Conservation (phyloP, 2,329 filamentous ascomycete species). For the Fusarium sp. region DNA sequence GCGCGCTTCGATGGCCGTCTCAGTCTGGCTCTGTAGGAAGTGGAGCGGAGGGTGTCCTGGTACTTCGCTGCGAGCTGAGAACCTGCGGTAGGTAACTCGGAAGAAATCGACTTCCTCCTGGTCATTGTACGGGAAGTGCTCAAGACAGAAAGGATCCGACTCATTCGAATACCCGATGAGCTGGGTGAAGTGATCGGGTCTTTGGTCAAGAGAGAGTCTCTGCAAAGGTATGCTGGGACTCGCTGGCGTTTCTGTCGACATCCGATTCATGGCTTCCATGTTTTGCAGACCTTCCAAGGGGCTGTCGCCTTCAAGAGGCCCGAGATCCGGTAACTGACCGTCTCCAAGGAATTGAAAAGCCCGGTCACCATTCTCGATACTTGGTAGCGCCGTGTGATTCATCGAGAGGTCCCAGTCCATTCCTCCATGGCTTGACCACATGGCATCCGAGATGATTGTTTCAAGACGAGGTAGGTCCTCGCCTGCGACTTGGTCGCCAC, state of each 20-base stretch:
- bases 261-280: background rate
- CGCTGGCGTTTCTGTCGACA: background rate
- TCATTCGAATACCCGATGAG: slow-evolving; percentile 7
- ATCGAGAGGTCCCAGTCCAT: background rate
- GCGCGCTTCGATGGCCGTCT: background rate
- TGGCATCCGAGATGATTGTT: background rate
- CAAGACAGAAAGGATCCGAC: slow-evolving; percentile 4
- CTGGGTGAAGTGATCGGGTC: background rate
- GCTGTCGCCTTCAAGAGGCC: background rate
- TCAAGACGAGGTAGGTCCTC: background rate
- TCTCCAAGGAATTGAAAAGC: background rate
- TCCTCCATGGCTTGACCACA: background rate
- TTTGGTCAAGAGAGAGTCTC: background rate
- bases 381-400: background rate
- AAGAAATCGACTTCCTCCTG: slow-evolving; percentile 43
- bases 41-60: background rate
- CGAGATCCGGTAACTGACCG: background rate
- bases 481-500: background rate
- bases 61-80: background rate
- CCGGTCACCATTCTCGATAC: background rate
- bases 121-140: slow-evolving; percentile 21
- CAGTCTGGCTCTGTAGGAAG: background rate
- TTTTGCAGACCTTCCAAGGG: background rate
- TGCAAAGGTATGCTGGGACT: background rate
- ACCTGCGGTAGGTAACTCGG: slow-evolving; percentile 35